Conservation (phyloP, 2,329 filamentous ascomycete species). For the Clarireedia sp. region DNA sequence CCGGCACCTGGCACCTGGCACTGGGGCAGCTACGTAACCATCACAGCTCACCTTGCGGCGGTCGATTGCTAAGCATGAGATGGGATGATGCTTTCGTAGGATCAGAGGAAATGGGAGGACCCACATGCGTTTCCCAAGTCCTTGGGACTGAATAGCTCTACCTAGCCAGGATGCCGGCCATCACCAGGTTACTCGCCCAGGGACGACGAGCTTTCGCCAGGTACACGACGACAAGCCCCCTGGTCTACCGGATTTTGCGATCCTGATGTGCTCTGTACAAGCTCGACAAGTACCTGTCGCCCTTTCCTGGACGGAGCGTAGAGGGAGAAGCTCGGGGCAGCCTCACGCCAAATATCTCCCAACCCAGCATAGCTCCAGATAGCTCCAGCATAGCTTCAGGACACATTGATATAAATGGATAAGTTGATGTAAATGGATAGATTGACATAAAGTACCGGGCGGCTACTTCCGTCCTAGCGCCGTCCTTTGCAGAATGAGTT, state of each 20-base stretch:
- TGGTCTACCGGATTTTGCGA: not conserved
- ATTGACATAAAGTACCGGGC: too few relatives aligned
- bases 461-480: too few relatives aligned
- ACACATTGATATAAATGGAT: too few relatives aligned
- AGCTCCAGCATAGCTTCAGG: not conserved
- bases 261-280: not conserved
- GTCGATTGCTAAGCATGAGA: not conserved
- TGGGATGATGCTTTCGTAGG: not conserved
- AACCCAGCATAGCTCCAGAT: not conserved
- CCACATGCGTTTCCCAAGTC: not conserved
- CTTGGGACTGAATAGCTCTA: not conserved
- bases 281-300: not conserved
- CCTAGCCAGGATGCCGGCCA: not conserved
- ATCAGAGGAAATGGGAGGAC: not conserved
- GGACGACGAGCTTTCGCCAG: too few relatives aligned
- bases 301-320: not conserved
- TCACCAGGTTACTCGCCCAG: not conserved
- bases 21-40: too few relatives aligned
- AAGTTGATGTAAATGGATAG: too few relatives aligned
- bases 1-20: too few relatives aligned
- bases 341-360: not conserved
- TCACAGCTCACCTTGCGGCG: too few relatives aligned
- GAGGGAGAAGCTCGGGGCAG: not conserved
- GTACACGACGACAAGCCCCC: not conserved
- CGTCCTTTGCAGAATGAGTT: too few relatives aligned